Percentiles rank a stretch among this genome's conserved stretches.
phyloP scores from a whole-genome alignment of 2,329 filamentous ascomycete species.

The Aspergillus novoparasiticus region DNA sequence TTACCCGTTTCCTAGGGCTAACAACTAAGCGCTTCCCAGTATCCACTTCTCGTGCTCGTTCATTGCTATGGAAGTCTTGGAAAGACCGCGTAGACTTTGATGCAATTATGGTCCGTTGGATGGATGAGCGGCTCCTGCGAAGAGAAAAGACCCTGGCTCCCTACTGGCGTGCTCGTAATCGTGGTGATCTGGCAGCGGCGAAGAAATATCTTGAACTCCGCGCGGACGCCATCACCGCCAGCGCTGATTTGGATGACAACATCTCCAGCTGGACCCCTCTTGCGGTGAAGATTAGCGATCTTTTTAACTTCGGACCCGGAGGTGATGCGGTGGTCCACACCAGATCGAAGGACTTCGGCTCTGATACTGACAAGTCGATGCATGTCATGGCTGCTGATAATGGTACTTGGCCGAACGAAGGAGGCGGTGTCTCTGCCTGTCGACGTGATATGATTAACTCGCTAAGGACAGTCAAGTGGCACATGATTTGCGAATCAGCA shows the following conservation, averaged over 20 bases:
- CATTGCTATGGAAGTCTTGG: slow-evolving; percentile 55
- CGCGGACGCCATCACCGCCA: slow-evolving; percentile 55
- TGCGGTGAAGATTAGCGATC: slow-evolving; percentile 54
- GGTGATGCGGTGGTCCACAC: slow-evolving; percentile 56
- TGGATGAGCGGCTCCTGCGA: slow-evolving; percentile 54
- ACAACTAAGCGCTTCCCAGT: slow-evolving; percentile 42
- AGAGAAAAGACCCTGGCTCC: slow-evolving; percentile 48
- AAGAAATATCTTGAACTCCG: slow-evolving; percentile 48
- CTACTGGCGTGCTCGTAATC: slow-evolving; percentile 51
- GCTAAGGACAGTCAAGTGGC: slow-evolving; percentile 56
- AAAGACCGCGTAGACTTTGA: slow-evolving; percentile 51
- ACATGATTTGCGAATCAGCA: slow-evolving; percentile 58
- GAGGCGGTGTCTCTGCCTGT: slow-evolving; percentile 59
- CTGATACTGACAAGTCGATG: slow-evolving; percentile 51
- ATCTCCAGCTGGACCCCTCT: slow-evolving; percentile 57
- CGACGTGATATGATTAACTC: slow-evolving; percentile 59
- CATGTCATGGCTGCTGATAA: slow-evolving; percentile 57
- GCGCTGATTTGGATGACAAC: slow-evolving; percentile 54
- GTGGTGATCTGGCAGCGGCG: slow-evolving; percentile 46
- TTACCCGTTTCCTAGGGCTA: slow-evolving; percentile 36
- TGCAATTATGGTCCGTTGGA: slow-evolving; percentile 53
- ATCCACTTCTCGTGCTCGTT: slow-evolving; percentile 53
- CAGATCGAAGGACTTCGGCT: slow-evolving; percentile 50
- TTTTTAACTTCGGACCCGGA: slow-evolving; percentile 56
- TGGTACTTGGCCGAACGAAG: slow-evolving; percentile 57